Evolutionary conservation across 108 stramenopile species (phyloP).

Genomic region (Licmophora abbreviata): DNA sequence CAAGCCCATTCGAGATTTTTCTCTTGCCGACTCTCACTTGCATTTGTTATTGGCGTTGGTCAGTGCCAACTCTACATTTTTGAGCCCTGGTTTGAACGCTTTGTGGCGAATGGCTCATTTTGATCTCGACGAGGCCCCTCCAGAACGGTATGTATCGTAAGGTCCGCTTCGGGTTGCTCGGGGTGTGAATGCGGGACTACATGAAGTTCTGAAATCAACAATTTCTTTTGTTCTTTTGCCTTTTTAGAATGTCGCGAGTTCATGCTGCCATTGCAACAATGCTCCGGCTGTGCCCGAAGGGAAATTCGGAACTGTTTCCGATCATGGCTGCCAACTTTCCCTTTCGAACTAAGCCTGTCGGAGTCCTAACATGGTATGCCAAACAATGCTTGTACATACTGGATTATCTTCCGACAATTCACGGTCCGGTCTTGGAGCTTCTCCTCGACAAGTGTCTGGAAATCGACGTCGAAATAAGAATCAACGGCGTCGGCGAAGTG

Average conservation of each 20-base stretch:
- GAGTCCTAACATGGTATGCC: constrained; percentile 20
- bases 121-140: neutral
- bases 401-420: constrained; percentile 34
- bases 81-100: constrained; percentile 20
- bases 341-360: constrained; percentile 17
- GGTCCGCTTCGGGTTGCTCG: too few species aligned
- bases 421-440: constrained; percentile 31
- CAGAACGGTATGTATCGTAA: too few species aligned
- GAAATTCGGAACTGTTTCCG: constrained; percentile 34
- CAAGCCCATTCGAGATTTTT: constrained; percentile 12
- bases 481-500: constrained; percentile 79
- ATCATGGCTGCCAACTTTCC: constrained; percentile 42
- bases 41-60: constrained; percentile 51
- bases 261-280: constrained; percentile 37
- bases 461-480: constrained; percentile 97
- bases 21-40: constrained; percentile 42
- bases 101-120: constrained; percentile 31
- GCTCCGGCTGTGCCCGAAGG: constrained; percentile 37
- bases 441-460: constrained; percentile 87
- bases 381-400: constrained; percentile 27
- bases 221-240: too few species aligned
- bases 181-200: constrained; percentile 4
- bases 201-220: too few species aligned
- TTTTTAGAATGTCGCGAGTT: too few species aligned
- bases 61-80: constrained; percentile 37